phyloP scores from a whole-genome alignment of 139 green algal species.

The Chlorella ohadii region DNA sequence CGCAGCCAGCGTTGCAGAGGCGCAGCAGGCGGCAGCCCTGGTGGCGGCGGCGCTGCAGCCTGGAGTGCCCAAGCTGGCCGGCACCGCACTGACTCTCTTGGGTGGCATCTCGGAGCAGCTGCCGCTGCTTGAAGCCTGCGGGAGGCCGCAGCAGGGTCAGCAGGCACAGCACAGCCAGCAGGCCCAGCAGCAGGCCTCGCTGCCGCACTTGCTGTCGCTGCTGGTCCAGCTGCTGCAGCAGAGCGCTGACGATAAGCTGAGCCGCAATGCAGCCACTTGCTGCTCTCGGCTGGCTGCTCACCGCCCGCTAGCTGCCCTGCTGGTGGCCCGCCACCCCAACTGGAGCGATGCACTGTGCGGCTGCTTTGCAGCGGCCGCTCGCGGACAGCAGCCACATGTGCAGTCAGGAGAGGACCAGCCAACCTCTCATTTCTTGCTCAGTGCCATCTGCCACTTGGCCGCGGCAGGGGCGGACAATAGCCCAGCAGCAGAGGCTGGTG shows the following conservation, averaged over 20 bases:
- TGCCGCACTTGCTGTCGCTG: conserved; percentile 23
- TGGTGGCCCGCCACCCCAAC: conserved; percentile 33
- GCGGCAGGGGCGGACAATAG: neutral
- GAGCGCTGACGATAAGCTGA: conserved; percentile 56
- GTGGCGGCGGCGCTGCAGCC: neutral
- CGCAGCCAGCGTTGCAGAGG: neutral
- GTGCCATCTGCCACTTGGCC: conserved; percentile 14
- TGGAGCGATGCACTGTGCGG: conserved; percentile 9
- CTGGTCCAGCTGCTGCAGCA: conserved; percentile 41
- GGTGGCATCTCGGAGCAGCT: conserved; percentile 62
- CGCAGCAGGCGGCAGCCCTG: neutral
- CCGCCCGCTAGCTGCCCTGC: conserved; percentile 30
- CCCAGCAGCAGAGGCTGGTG: neutral
- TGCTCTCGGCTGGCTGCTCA: conserved; percentile 46
- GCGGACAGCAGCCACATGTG: neutral
- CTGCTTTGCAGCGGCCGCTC: conserved; percentile 3
- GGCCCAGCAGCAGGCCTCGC: neutral
- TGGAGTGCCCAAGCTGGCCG: conserved; percentile 61
- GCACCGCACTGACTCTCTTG: conserved; percentile 70
- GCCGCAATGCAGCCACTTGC: conserved; percentile 67
- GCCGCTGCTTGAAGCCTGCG: neutral
- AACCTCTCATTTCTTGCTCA: neutral
- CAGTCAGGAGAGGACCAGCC: neutral
- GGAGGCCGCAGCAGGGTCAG: neutral
- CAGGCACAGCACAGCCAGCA: neutral